These are phyloP conservation scores for Achlya hypogyna DNA, from an alignment of 352 stramenopile species.

Conservation along the genomic window DNA sequence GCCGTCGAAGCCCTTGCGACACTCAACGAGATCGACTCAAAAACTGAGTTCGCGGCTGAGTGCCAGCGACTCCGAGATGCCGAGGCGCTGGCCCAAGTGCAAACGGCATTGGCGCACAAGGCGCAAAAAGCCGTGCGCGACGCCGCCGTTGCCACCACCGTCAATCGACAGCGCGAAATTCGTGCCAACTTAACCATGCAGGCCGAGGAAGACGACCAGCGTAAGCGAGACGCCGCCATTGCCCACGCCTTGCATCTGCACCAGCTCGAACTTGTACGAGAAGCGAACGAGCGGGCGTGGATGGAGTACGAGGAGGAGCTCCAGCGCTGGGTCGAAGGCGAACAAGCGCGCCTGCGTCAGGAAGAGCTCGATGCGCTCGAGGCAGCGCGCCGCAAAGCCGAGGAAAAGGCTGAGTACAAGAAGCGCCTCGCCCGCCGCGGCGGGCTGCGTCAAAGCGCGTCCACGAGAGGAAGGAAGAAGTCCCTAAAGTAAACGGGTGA, in stretches of 20 bases:
- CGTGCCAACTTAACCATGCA: conserved; percentile 49
- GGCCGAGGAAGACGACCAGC: conserved; percentile 48
- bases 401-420: conserved; percentile 44
- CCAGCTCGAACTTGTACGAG: conserved; percentile 31
- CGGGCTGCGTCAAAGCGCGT: conserved; percentile 37
- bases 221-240: conserved; percentile 38
- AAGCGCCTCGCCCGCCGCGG: conserved; percentile 46
- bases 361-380: conserved; percentile 34
- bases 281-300: conserved; percentile 41
- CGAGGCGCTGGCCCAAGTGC: neutral
- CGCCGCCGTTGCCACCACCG: neutral
- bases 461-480: conserved; percentile 11
- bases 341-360: conserved; percentile 37
- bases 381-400: conserved; percentile 28
- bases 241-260: conserved; percentile 29
- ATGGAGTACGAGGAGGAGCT: conserved; percentile 71
- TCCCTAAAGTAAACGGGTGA: no score
- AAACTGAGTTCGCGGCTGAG: neutral
- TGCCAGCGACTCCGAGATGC: conserved; percentile 8
- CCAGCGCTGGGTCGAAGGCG: conserved; percentile 42
- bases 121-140: neutral
- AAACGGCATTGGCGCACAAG: neutral
- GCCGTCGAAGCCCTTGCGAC: neutral
- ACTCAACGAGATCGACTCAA: conserved; percentile 17
- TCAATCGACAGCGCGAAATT: conserved; percentile 53